Evolutionary conservation across 2,329 filamentous ascomycete species (phyloP).

Genomic region (Fusarium luffae): DNA sequence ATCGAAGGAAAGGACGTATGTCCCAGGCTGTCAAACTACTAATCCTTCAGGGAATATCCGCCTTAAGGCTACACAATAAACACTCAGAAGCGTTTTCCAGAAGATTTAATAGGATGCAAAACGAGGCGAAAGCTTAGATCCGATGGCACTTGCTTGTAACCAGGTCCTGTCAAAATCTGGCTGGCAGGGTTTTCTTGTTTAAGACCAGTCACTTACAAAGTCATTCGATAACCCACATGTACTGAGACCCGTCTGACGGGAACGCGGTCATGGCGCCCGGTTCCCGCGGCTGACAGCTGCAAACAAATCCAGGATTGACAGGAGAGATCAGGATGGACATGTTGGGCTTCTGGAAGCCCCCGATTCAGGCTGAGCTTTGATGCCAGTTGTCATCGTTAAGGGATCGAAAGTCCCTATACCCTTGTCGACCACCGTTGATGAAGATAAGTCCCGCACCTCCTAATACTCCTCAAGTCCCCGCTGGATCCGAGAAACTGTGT

Average conservation of each 20-base stretch:
- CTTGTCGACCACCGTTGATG: constrained; percentile 4
- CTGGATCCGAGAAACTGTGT: background rate
- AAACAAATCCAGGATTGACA: background rate
- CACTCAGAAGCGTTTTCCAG: background rate
- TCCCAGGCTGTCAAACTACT: background rate
- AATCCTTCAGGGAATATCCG: background rate
- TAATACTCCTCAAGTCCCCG: background rate
- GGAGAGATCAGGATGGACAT: background rate
- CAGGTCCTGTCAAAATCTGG: background rate
- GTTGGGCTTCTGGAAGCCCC: constrained; percentile 20
- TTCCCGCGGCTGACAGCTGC: background rate
- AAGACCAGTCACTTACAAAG: constrained; percentile 4
- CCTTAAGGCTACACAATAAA: background rate
- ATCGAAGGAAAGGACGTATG: background rate
- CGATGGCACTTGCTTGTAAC: background rate
- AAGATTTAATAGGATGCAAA: background rate
- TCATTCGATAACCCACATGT: constrained; percentile 38
- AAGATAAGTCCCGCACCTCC: constrained; percentile 13
- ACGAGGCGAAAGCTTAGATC: constrained; percentile 13
- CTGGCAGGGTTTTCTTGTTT: constrained; percentile 5
- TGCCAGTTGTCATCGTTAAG: background rate
- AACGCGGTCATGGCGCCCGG: constrained; percentile 20
- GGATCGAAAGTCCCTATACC: constrained; percentile 1
- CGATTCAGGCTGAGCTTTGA: constrained; percentile 11
- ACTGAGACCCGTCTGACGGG: background rate